Percentiles rank a stretch among this genome's conserved stretches.
phyloP scores from a whole-genome alignment of 208 protist genomes.

The Wallacemonas rigidus region DNA sequence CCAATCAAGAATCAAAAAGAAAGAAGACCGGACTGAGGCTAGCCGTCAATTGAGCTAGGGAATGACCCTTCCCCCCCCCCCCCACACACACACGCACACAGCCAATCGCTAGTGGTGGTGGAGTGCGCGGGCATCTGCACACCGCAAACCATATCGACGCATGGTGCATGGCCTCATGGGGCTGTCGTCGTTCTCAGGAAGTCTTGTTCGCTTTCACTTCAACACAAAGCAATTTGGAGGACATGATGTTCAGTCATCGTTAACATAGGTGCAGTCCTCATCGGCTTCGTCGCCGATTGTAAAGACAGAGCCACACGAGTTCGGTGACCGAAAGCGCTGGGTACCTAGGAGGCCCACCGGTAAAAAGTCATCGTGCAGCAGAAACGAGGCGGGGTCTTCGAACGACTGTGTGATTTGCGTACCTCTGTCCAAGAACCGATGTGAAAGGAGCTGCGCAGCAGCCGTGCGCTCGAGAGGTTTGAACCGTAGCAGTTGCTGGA shows the following conservation, averaged over 20 bases:
- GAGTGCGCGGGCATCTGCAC: too few relatives aligned
- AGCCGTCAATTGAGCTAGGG: too few relatives aligned
- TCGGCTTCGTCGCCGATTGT: conserved; percentile 17
- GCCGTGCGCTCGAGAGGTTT: conserved; percentile 49
- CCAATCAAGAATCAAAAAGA: too few relatives aligned
- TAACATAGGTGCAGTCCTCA: conserved; percentile 10
- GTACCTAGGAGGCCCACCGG: too few relatives aligned
- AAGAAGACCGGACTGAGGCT: too few relatives aligned
- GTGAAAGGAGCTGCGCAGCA: conserved; percentile 61
- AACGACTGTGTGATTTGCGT: neutral
- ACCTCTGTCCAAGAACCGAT: conserved; percentile 34
- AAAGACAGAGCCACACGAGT: conserved; percentile 18
- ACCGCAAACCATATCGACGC: too few relatives aligned
- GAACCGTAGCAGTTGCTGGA: conserved; percentile 61
- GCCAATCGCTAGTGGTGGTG: too few relatives aligned
- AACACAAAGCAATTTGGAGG: too few relatives aligned
- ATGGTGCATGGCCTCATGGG: too few relatives aligned
- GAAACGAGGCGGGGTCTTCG: neutral
- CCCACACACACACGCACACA: too few relatives aligned
- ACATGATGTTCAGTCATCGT: neutral
- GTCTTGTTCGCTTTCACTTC: neutral
- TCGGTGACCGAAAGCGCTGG: neutral
- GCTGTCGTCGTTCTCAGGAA: neutral
- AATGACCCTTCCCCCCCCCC: too few relatives aligned
- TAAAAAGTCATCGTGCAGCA: neutral